Evolutionary conservation across 225 moss, liverwort and hornwort genomes (phyloP).

Genomic region (Thuidium tamariscinum): DNA sequence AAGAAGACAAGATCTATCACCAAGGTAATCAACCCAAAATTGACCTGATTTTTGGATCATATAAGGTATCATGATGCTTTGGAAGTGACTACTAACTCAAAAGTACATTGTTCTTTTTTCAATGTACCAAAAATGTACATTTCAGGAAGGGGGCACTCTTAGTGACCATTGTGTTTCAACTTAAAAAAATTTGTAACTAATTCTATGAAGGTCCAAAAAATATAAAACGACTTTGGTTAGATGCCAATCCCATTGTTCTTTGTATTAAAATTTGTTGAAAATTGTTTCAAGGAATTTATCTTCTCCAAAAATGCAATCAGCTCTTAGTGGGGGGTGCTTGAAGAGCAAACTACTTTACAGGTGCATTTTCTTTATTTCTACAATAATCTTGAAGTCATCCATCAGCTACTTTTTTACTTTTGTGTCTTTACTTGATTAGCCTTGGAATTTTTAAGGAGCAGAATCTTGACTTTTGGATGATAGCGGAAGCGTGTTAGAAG

Average conservation of each 20-base stretch:
- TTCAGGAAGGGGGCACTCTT: rapidly evolving
- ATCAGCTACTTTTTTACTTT: background rate
- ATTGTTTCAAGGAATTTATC: background rate
- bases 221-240: background rate
- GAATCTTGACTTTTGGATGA: rapidly evolving
- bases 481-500: rapidly evolving
- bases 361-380: background rate
- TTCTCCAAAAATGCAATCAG: background rate
- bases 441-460: rapidly evolving
- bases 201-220: background rate
- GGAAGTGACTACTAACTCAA: rapidly evolving
- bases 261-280: rapidly evolving
- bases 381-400: background rate
- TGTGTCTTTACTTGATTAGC: rapidly evolving
- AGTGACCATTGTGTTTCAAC: rapidly evolving
- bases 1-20: no score
- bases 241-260: background rate
- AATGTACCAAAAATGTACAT: background rate
- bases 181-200: background rate
- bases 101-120: background rate
- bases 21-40: background rate
- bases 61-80: background rate
- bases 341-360: rapidly evolving
- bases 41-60: background rate
- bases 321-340: background rate